Percentiles rank a stretch among this genome's conserved stretches.
These are phyloP conservation scores for Pseudogymnoascus sp. DNA, from an alignment of 2,329 filamentous ascomycete species.

Conservation along the genomic window DNA sequence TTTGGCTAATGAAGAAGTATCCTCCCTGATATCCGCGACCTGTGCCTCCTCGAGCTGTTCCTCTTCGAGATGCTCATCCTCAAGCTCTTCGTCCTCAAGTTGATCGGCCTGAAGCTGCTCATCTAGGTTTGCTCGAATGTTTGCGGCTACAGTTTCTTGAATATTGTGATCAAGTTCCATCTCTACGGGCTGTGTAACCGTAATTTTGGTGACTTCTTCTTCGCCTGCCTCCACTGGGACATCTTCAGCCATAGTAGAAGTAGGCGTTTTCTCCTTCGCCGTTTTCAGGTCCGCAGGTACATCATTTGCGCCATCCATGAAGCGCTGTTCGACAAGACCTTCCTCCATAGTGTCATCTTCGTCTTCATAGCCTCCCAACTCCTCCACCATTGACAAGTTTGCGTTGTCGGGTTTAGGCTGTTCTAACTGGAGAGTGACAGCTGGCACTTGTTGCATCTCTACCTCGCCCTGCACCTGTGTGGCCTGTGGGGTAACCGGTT, in stretches of 20 bases:
- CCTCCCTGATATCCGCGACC: neutral
- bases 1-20: neutral
- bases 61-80: neutral
- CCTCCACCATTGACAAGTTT: neutral
- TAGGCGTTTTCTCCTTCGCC: neutral
- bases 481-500: neutral
- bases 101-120: neutral
- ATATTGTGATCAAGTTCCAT: neutral
- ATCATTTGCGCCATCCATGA: slow-evolving; percentile 19
- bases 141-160: neutral
- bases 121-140: neutral
- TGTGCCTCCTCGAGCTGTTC: neutral
- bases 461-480: neutral
- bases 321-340: slow-evolving; percentile 6
- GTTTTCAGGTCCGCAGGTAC: neutral
- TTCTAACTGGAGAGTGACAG: neutral
- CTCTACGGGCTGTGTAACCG: neutral
- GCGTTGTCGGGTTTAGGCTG: neutral
- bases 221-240: neutral
- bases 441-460: neutral
- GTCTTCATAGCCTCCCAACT: slow-evolving; percentile 1
- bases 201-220: neutral
- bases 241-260: neutral
- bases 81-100: neutral
- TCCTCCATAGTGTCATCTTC: neutral